These are phyloP conservation scores for Kuraishia molischiana DNA, from an alignment of 805 yeast species.

Conservation along the genomic window DNA sequence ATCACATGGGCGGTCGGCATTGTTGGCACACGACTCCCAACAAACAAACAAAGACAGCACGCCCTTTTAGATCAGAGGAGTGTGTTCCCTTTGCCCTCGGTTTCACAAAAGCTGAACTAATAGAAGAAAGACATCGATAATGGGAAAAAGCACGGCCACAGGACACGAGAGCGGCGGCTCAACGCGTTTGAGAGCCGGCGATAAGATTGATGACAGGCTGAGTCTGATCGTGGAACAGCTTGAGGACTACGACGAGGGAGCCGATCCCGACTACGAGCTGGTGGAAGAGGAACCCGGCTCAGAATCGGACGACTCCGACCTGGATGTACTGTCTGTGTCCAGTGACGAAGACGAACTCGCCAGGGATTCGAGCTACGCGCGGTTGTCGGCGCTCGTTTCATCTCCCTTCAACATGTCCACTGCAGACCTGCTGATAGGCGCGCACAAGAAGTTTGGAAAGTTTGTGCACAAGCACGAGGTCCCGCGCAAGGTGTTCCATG, in stretches of 20 bases:
- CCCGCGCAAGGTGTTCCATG: constrained; percentile 82
- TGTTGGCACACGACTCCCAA: no score
- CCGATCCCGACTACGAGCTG: constrained; percentile 5
- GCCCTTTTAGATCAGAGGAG: no score
- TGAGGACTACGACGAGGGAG: constrained; percentile 1
- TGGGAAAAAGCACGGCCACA: no score
- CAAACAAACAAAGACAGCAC: no score
- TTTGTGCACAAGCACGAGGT: constrained; percentile 61
- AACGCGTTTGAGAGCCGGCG: no score
- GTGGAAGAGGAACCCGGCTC: constrained; percentile 13
- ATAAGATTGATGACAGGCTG: no score
- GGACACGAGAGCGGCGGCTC: no score
- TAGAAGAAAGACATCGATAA: no score
- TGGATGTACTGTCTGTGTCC: not conserved
- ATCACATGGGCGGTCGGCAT: no score
- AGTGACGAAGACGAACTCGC: not conserved
- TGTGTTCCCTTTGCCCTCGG: no score
- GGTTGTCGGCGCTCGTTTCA: not conserved
- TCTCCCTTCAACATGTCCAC: constrained; percentile 7
- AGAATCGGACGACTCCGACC: constrained; percentile 12
- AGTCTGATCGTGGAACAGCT: no score
- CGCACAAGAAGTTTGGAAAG: constrained; percentile 18
- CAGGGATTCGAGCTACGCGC: not conserved
- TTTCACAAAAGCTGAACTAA: no score
- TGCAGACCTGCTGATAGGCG: constrained; percentile 12